These are phyloP conservation scores for Saccharomycopsis sp. DNA, from an alignment of 805 yeast genomes.

Conservation along the genomic window DNA sequence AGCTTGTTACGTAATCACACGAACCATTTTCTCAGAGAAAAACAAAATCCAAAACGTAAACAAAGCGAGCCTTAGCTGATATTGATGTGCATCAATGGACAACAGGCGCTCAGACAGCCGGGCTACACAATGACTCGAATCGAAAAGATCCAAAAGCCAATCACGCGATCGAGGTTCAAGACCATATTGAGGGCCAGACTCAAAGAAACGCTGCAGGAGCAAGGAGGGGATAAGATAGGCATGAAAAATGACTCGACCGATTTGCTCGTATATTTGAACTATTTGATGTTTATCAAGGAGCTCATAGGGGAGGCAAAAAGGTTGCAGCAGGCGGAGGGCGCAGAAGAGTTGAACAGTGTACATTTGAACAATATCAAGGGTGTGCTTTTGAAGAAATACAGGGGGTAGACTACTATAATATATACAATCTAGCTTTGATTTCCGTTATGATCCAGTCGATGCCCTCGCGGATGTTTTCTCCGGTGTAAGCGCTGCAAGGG, in stretches of 20 bases:
- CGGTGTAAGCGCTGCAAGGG: conserved; percentile 44
- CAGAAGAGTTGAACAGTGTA: conserved; percentile 12
- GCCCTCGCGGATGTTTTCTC: conserved; percentile 34
- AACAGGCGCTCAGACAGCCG: no score
- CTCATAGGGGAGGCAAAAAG: conserved; percentile 14
- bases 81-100: no score
- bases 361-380: conserved; percentile 18
- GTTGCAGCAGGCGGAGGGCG: conserved; percentile 8
- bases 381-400: conserved; percentile 12
- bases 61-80: no score
- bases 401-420: conserved; percentile 23
- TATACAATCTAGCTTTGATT: conserved; percentile 34
- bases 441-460: conserved; percentile 39
- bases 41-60: no score
- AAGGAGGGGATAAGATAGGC: background rate
- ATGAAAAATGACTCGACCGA: conserved; percentile 17
- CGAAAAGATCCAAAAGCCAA: background rate
- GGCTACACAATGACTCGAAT: background rate
- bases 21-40: no score
- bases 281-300: conserved; percentile 13
- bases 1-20: no score
- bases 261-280: conserved; percentile 17
- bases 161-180: background rate
- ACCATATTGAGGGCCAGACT: background rate
- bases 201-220: background rate